Evolutionary conservation across 1,139 yeast genomes (phyloP).

Genomic region (Sugiyamaella xylanicola): DNA sequence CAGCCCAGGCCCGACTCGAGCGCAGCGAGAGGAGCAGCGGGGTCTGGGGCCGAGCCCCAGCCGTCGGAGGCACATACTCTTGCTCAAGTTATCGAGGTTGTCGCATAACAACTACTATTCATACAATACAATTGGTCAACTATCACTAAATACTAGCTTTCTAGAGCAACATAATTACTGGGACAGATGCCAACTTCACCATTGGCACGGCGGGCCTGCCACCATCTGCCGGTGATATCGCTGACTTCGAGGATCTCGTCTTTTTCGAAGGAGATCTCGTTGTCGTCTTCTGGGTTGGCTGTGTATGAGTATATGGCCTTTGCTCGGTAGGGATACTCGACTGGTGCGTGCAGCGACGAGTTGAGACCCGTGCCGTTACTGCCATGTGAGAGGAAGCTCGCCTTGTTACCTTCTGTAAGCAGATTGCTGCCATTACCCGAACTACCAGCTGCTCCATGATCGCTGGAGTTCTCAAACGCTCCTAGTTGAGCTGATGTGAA

Average conservation of each 20-base stretch:
- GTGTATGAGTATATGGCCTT: constrained; percentile 82
- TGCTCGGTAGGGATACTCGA: constrained; percentile 80
- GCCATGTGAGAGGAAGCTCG: constrained; percentile 24
- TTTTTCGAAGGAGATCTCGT: constrained; percentile 86
- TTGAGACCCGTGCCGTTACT: constrained; percentile 19
- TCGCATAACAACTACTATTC: constrained; percentile 1
- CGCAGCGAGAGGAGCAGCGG: constrained; percentile 1
- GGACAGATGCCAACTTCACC: constrained; percentile 98
- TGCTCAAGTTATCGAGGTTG: no score
- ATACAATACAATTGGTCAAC: constrained; percentile 8
- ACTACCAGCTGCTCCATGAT: constrained; percentile 25
- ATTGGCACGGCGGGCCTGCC: constrained; percentile 89
- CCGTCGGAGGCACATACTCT: background rate
- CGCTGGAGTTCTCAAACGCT: constrained; percentile 57
- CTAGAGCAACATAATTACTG: constrained; percentile 82
- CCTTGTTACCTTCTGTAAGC: constrained; percentile 26
- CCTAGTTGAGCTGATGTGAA: constrained; percentile 56
- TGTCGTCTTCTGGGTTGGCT: constrained; percentile 93
- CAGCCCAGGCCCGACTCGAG: no score
- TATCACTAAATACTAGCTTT: constrained; percentile 32
- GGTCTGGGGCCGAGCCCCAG: constrained; percentile 2
- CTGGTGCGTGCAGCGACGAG: constrained; percentile 36
- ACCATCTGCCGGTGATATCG: constrained; percentile 96
- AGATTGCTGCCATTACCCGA: constrained; percentile 22
- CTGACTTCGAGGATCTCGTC: constrained; percentile 90